phyloP scores from a whole-genome alignment of 2,329 filamentous ascomycete genomes.

The Hawksworthiomyces lignivorus region DNA sequence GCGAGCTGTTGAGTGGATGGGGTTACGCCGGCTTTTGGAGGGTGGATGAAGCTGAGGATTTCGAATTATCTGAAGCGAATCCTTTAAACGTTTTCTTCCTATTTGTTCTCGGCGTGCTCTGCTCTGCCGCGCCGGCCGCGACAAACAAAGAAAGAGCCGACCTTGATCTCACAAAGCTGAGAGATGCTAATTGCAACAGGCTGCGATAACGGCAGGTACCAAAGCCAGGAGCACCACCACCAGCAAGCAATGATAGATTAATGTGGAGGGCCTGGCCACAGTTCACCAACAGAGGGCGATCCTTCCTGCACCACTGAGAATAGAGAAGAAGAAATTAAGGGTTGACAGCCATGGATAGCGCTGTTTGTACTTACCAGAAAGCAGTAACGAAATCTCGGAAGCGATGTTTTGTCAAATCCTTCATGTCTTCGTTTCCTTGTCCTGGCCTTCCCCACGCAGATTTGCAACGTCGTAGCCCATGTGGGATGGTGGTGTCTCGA shows the following conservation, averaged over 20 bases:
- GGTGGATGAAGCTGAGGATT: no score
- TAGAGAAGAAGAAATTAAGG: constrained; percentile 4
- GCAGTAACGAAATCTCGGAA: background rate
- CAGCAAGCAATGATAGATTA: no score
- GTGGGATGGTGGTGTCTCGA: constrained; percentile 1
- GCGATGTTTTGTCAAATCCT: background rate
- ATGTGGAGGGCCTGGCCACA: no score
- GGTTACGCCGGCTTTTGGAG: background rate
- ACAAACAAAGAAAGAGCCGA: background rate
- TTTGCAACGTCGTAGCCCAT: constrained; percentile 4
- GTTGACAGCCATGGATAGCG: background rate
- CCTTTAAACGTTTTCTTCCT: constrained; percentile 7
- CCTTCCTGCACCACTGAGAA: constrained; percentile 1
- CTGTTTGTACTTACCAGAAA: no score
- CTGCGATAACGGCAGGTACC: no score
- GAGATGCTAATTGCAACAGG: no score
- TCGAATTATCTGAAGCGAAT: no score
- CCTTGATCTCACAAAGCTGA: no score
- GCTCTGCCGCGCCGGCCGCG: constrained; percentile 4
- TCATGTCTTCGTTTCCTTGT: background rate
- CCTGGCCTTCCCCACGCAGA: constrained; percentile 1
- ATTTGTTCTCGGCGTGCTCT: constrained; percentile 1
- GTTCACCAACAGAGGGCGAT: background rate
- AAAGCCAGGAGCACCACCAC: no score
- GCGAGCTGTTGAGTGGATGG: background rate